Evolutionary conservation across 2,329 filamentous ascomycete species (phyloP).

Genomic region (Teratosphaeriaceae sp.): DNA sequence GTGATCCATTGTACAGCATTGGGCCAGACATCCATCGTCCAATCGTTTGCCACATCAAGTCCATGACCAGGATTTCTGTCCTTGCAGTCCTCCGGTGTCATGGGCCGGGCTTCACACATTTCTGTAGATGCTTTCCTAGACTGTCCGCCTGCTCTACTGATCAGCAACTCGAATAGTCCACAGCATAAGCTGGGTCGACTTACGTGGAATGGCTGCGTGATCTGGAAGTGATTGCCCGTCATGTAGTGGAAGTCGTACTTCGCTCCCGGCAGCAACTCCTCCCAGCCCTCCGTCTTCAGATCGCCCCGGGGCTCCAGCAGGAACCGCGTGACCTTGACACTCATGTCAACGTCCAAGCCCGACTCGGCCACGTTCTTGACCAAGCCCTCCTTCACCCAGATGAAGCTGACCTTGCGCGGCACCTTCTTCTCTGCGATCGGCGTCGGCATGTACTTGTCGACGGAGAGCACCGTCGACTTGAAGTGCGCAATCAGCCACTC

Average conservation of each 20-base stretch:
- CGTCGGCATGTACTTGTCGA: slow-evolving; percentile 24
- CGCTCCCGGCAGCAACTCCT: slow-evolving; percentile 23
- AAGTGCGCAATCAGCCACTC: slow-evolving; percentile 28
- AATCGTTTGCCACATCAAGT: too few relatives aligned
- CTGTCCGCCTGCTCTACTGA: not conserved
- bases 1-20: too few relatives aligned
- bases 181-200: not conserved
- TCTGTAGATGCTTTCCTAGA: slow-evolving; percentile 1
- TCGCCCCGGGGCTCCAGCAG: slow-evolving; percentile 24
- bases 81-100: too few relatives aligned
- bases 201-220: slow-evolving; percentile 5
- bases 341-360: slow-evolving; percentile 23
- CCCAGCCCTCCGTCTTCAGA: slow-evolving; percentile 25
- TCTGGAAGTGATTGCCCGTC: slow-evolving; percentile 27
- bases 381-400: slow-evolving; percentile 26
- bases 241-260: slow-evolving; percentile 22
- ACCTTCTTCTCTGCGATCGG: slow-evolving; percentile 17
- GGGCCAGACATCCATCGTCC: too few relatives aligned
- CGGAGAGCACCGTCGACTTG: slow-evolving; percentile 21
- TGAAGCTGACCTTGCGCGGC: slow-evolving; percentile 22
- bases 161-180: too few relatives aligned
- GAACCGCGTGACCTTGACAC: slow-evolving; percentile 25
- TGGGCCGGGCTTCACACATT: slow-evolving; percentile 1
- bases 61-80: too few relatives aligned
- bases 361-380: slow-evolving; percentile 23